A percentile compares a stretch with the other conserved stretches of the same genome.
phyloP scores from a whole-genome alignment of 208 protist species.

The Wallacemonas sp. region DNA sequence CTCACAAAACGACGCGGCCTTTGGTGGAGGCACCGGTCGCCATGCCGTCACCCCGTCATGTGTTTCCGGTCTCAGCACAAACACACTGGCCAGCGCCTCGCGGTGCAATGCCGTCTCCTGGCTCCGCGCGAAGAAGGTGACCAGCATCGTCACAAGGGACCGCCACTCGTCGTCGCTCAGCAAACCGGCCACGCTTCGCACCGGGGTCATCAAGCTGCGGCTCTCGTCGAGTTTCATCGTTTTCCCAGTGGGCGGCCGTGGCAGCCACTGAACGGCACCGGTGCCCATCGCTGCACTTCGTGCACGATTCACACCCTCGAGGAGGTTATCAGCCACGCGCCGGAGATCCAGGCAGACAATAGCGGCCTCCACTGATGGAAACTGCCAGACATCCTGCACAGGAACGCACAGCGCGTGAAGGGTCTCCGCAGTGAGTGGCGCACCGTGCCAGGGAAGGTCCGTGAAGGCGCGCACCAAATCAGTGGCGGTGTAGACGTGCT shows the following conservation, averaged over 20 bases:
- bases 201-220: not conserved
- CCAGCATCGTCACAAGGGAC: not conserved
- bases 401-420: not conserved
- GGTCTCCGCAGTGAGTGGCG: not conserved
- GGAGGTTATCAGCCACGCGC: too few species aligned
- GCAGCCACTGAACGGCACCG: not conserved
- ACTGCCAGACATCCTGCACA: too few species aligned
- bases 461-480: not conserved
- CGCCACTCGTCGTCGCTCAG: not conserved
- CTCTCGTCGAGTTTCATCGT: not conserved
- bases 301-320: too few species aligned
- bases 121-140: not conserved
- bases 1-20: not conserved
- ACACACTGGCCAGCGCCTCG: not conserved
- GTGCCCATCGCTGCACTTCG: too few species aligned
- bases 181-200: not conserved
- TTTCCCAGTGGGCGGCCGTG: not conserved
- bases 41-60: too few species aligned
- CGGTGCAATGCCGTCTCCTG: not conserved
- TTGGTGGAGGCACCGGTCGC: too few species aligned
- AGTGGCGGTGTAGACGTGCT: not conserved
- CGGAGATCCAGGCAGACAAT: not conserved
- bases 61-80: too few species aligned
- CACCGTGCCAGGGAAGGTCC: not conserved
- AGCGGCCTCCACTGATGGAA: not conserved